These are phyloP conservation scores for Sporisorium iseilematis-ciliati DNA, from an alignment of 1,284 basidiomycete species.

Conservation along the genomic window DNA sequence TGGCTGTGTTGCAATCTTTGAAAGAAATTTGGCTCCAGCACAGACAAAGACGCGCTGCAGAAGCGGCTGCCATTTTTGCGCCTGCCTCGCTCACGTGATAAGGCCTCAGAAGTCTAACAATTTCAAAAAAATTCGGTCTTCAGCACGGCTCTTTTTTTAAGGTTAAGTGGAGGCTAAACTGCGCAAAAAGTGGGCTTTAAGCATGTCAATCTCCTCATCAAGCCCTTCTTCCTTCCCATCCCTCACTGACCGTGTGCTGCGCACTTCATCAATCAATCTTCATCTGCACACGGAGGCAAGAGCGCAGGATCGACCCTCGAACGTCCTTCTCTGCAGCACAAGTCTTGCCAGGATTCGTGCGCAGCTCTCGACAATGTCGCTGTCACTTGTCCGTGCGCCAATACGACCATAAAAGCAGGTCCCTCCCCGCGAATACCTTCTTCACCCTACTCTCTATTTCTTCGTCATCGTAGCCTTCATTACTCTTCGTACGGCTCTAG, in stretches of 20 bases:
- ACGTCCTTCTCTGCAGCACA: no score
- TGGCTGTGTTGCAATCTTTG: no score
- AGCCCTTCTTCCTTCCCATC: neutral
- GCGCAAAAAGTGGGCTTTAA: neutral
- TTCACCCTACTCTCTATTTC: neutral
- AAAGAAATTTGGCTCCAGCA: no score
- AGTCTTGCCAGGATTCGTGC: neutral
- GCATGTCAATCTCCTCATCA: constrained; percentile 17
- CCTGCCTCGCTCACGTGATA: neutral
- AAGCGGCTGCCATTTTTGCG: neutral
- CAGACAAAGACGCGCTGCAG: neutral
- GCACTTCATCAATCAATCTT: neutral
- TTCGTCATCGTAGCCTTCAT: neutral
- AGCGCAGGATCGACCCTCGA: neutral
- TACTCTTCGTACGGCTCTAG: neutral
- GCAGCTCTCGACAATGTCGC: neutral
- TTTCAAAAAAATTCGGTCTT: neutral
- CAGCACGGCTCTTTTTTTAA: neutral
- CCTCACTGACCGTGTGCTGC: neutral
- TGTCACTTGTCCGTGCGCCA: neutral
- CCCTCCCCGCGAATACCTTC: neutral
- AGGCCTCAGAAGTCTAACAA: neutral
- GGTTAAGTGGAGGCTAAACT: constrained; percentile 3
- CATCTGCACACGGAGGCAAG: neutral
- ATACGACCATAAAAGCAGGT: neutral